Evolutionary conservation across 1,284 basidiomycete genomes (phyloP).

Genomic region (Malassezia restricta): DNA sequence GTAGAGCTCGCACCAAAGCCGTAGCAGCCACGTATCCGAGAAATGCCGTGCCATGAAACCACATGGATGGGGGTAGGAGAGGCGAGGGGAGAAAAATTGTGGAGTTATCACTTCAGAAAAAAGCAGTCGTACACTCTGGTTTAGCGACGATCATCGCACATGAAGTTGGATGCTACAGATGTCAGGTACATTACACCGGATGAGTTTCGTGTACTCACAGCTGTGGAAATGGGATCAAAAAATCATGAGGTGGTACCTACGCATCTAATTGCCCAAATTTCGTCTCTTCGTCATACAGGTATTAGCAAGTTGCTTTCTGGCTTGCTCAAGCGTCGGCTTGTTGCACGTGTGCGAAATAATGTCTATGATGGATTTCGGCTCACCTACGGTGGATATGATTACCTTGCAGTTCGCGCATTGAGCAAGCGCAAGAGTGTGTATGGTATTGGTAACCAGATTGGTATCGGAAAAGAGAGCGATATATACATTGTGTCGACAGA

Average conservation of each 20-base stretch:
- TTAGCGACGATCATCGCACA: neutral
- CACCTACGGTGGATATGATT: slow-evolving; percentile 96
- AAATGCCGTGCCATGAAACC: too few relatives aligned
- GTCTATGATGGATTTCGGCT: slow-evolving; percentile 94
- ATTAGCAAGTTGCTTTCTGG: slow-evolving; percentile 84
- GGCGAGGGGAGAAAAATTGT: too few relatives aligned
- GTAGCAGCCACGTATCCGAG: too few relatives aligned
- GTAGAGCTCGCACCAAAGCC: too few relatives aligned
- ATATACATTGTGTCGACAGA: slow-evolving; percentile 83
- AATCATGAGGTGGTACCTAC: slow-evolving; percentile 94
- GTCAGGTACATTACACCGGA: slow-evolving; percentile 81
- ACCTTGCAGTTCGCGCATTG: slow-evolving; percentile 80
- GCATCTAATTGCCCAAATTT: slow-evolving; percentile 75
- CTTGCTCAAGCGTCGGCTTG: slow-evolving; percentile 78
- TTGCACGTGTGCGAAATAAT: slow-evolving; percentile 77
- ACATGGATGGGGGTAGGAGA: too few relatives aligned
- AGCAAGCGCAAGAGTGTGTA: slow-evolving; percentile 53
- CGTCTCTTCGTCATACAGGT: slow-evolving; percentile 75
- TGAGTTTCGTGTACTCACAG: slow-evolving; percentile 85
- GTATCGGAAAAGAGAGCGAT: slow-evolving; percentile 95
- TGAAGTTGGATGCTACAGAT: slow-evolving; percentile 92
- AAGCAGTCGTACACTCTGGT: too few relatives aligned
- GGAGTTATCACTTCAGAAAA: too few relatives aligned
- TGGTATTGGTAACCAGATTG: slow-evolving; percentile 83
- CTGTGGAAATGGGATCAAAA: slow-evolving; percentile 95